Evolutionary conservation across 805 yeast genomes (phyloP).

Genomic region (Maudiozyma saulgeensis): DNA sequence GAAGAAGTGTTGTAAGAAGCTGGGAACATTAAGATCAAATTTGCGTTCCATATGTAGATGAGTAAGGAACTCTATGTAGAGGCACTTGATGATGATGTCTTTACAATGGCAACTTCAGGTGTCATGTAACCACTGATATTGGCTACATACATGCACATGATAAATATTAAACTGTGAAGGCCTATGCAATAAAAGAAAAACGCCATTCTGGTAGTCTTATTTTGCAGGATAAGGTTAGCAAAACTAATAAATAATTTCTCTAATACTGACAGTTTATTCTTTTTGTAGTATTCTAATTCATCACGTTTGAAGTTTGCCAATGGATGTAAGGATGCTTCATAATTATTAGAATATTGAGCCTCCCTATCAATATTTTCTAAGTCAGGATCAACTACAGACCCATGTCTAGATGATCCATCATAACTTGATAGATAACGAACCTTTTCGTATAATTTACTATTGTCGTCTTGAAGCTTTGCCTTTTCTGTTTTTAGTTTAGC

Average conservation of each 20-base stretch:
- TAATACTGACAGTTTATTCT: constrained; percentile 60
- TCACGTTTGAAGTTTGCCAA: constrained; percentile 70
- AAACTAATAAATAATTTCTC: constrained; percentile 70
- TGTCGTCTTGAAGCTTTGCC: constrained; percentile 57
- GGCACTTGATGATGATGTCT: constrained; percentile 3
- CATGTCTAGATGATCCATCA: constrained; percentile 14
- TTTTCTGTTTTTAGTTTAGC: constrained; percentile 58
- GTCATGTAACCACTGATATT: constrained; percentile 36
- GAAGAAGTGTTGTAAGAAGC: no score
- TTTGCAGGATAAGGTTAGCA: constrained; percentile 67
- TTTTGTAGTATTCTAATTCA: constrained; percentile 62
- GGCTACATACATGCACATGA: constrained; percentile 48
- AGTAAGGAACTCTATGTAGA: neutral
- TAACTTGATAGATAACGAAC: constrained; percentile 56
- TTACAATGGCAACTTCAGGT: constrained; percentile 33
- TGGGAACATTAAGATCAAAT: neutral
- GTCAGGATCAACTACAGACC: constrained; percentile 22
- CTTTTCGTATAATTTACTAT: constrained; percentile 70
- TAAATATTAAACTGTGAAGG: constrained; percentile 64
- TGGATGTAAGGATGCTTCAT: constrained; percentile 75
- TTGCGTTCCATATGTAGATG: neutral
- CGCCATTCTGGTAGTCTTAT: constrained; percentile 58
- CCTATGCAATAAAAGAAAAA: constrained; percentile 67
- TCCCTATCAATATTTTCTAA: constrained; percentile 38
- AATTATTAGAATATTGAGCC: constrained; percentile 48